Conservation (phyloP, 2,329 filamentous ascomycete species). For the Thermothelomyces thermophilus region DNA sequence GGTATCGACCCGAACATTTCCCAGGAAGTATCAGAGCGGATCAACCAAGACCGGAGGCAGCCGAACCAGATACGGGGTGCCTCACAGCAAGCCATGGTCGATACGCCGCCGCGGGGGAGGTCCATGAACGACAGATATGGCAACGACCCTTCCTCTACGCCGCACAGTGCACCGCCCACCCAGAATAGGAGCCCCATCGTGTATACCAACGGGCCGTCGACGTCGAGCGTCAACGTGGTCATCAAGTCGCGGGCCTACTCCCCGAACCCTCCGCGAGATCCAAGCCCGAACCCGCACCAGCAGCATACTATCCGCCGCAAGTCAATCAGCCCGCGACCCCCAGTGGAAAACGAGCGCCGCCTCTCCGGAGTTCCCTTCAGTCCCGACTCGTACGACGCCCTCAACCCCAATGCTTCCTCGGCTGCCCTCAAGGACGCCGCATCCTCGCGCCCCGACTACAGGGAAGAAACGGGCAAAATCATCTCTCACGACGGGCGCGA, state of each 20-base stretch:
- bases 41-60: slow-evolving; percentile 47
- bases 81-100: slow-evolving; percentile 33
- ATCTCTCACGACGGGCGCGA: slow-evolving; percentile 69
- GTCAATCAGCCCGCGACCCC: slow-evolving; percentile 66
- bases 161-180: slow-evolving; percentile 33
- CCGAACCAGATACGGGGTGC: slow-evolving; percentile 37
- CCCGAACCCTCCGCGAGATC: slow-evolving; percentile 33
- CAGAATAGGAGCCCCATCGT: slow-evolving; percentile 39
- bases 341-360: slow-evolving; percentile 40
- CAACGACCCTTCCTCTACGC: slow-evolving; percentile 27
- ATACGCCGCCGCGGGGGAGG: slow-evolving; percentile 38
- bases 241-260: slow-evolving; percentile 38
- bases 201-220: slow-evolving; percentile 32
- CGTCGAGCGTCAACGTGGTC: slow-evolving; percentile 27
- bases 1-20: slow-evolving; percentile 51
- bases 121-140: slow-evolving; percentile 30
- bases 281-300: slow-evolving; percentile 30
- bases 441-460: slow-evolving; percentile 34
- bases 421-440: slow-evolving; percentile 29
- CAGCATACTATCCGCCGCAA: slow-evolving; percentile 56
- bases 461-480: slow-evolving; percentile 60
- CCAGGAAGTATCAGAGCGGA: slow-evolving; percentile 51
- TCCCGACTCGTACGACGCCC: slow-evolving; percentile 67
- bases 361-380: slow-evolving; percentile 62
- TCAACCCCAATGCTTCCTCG: slow-evolving; percentile 54